Evolutionary conservation across 129 eudicot genomes (phyloP).

Genomic region (Centella asiatica): DNA sequence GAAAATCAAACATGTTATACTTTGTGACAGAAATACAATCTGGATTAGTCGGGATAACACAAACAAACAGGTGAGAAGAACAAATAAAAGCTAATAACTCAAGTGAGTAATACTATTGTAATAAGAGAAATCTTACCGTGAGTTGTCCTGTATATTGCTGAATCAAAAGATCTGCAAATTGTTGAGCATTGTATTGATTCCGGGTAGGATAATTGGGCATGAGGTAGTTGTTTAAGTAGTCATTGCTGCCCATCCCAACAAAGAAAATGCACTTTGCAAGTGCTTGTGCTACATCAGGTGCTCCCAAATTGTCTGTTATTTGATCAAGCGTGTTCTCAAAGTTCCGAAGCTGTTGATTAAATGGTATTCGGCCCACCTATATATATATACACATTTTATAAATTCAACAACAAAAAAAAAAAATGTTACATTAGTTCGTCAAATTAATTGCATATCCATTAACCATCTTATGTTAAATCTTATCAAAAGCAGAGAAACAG

Average conservation of each 20-base stretch:
- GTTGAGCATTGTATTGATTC: slow-evolving; percentile 54
- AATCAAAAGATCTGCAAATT: slow-evolving; percentile 59
- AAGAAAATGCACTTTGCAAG: slow-evolving; percentile 59
- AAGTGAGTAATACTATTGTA: no score
- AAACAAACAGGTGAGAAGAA: no score
- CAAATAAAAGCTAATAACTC: no score
- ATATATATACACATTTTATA: no score
- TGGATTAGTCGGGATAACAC: no score
- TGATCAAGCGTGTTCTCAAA: slow-evolving; percentile 70
- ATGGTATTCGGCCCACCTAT: slow-evolving; percentile 82
- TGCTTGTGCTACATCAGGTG: slow-evolving; percentile 34
- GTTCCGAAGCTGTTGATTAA: slow-evolving; percentile 66
- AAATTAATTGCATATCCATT: neutral
- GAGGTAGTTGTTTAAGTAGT: slow-evolving; percentile 92
- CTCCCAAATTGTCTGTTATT: slow-evolving; percentile 44
- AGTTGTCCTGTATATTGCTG: slow-evolving; percentile 68
- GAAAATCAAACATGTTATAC: no score
- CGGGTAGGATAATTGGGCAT: slow-evolving; percentile 82
- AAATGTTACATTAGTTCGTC: neutral
- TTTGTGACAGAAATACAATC: no score
- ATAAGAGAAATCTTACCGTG: slow-evolving; percentile 33
- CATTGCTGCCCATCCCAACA: slow-evolving; percentile 99
- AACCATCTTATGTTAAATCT: neutral
- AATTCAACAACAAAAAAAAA: neutral
- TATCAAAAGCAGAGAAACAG: neutral